Conservation (phyloP, 768 basidiomycete species). For the Exidia glandulosa region DNA sequence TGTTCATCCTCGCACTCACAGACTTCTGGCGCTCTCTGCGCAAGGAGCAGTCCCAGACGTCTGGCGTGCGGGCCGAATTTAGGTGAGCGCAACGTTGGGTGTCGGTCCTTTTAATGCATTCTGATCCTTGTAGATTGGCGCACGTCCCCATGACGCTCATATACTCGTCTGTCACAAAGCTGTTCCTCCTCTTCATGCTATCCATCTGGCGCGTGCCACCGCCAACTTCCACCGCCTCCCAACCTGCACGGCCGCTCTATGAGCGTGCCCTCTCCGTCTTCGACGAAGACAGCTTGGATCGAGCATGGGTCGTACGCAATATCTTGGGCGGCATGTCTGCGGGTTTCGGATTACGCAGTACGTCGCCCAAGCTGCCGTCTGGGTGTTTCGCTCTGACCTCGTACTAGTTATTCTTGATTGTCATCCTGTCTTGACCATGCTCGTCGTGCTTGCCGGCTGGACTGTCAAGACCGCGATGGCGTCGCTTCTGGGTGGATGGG, state of each 20-base stretch:
- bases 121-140: conserved; percentile 40
- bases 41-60: conserved; percentile 12
- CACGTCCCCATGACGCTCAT: conserved; percentile 69
- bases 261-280: conserved; percentile 40
- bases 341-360: conserved; percentile 76
- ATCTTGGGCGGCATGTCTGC: conserved; percentile 78
- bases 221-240: not conserved
- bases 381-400: not conserved
- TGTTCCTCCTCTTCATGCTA: conserved; percentile 71
- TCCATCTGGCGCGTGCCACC: conserved; percentile 63
- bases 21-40: conserved; percentile 17
- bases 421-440: conserved; percentile 59
- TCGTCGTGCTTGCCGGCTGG: conserved; percentile 72
- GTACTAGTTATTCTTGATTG: conserved; percentile 62
- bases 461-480: conserved; percentile 54
- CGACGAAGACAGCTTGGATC: conserved; percentile 64
- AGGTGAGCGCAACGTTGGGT: conserved; percentile 25
- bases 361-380: conserved; percentile 5
- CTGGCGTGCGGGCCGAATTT: conserved; percentile 51
- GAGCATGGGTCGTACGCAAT: conserved; percentile 78
- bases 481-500: conserved; percentile 51
- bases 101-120: not conserved
- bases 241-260: conserved; percentile 23
- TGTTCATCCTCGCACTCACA: conserved; percentile 34
- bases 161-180: conserved; percentile 76